Base-by-base conservation (phyloP, 2,329 filamentous ascomycete genomes). In the Xylariaceae sp. region DNA sequence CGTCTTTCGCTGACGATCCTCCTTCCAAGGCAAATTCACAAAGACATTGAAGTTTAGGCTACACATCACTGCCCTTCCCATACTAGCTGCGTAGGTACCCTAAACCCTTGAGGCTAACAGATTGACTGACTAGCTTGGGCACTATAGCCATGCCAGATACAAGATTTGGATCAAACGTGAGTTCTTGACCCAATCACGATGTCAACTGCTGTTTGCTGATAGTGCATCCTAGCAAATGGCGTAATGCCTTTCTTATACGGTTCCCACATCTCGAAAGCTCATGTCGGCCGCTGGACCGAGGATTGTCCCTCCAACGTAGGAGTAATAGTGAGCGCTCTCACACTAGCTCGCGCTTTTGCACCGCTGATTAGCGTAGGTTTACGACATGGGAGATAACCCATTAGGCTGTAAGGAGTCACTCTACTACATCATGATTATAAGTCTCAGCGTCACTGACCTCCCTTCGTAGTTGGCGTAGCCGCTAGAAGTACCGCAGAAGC, bases 231-330 rank as follows among this genome's bases (percentile, higher is more conserved):
- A 58, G 56, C 56, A 42, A 97, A 97, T 71, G 94, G 94, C 59
- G 91, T 95, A 65, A 96, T 96, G 90, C 92, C 94, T 1, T 97
- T 95, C 69, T 74, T 99, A 42, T 99, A 97, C 71, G 94, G 94
- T 46, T 89, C 89, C 49, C 91, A 97, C 69, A 54, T 67, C 45
- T 61, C 66, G 22, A 89, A 89, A 69, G 87, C 86, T 31, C 87
- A 90, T 67, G 69, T 74, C 5, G 65, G 65, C 19, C 61, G 65
- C 17, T 65, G 61, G 62, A 65, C 63, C 30, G 63, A 66, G 45
- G 92, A 97, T 74, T 91, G 87, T 62, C 91, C 92, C 0, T 90
- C 95, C 71, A 91, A 97, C 71, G 86, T 90, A 62, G 94, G 94
- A 39, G 86, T 96, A 11, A 83, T 99, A 42, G 87, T 56, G 22